A percentile compares a stretch with the other conserved stretches of the same genome.
Conservation (phyloP, 2,329 filamentous ascomycete species). For the Diaporthe capsici region DNA sequence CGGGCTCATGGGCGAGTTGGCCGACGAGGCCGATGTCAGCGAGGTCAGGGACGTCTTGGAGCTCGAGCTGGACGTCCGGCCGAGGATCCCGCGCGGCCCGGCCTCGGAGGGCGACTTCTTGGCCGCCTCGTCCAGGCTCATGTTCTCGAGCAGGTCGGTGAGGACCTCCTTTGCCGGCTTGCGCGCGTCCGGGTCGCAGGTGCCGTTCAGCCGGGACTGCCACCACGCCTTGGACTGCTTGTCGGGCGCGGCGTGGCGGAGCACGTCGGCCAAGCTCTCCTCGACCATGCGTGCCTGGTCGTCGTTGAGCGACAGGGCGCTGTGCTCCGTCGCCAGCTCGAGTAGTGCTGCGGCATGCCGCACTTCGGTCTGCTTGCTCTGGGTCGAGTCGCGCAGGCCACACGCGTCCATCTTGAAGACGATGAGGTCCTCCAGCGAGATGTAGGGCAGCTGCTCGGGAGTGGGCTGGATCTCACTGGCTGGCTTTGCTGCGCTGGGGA, state of each 20-base stretch:
- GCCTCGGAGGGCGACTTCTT: conserved; percentile 29
- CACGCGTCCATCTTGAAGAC: conserved; percentile 42
- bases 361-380: conserved; percentile 40
- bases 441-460: conserved; percentile 36
- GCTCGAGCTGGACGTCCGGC: conserved; percentile 38
- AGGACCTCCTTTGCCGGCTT: conserved; percentile 41
- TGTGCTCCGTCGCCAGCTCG: conserved; percentile 40
- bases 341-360: conserved; percentile 38
- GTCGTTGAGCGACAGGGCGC: conserved; percentile 40
- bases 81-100: conserved; percentile 15
- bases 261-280: conserved; percentile 38
- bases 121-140: conserved; percentile 38
- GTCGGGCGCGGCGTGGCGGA: conserved; percentile 36
- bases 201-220: conserved; percentile 40
- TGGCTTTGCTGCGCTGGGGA: conserved; percentile 38
- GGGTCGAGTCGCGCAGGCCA: conserved; percentile 38
- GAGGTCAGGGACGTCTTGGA: conserved; percentile 40
- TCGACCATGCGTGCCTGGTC: conserved; percentile 37
- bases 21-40: conserved; percentile 27
- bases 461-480: conserved; percentile 35
- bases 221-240: conserved; percentile 41
- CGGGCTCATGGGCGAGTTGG: conserved; percentile 35
- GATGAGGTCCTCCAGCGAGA: conserved; percentile 39
- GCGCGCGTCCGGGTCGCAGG: conserved; percentile 39
- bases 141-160: conserved; percentile 39